Evolutionary conservation across 164 flowering plant genomes (phyloP).

Genomic region (Aristolochia contorta): DNA sequence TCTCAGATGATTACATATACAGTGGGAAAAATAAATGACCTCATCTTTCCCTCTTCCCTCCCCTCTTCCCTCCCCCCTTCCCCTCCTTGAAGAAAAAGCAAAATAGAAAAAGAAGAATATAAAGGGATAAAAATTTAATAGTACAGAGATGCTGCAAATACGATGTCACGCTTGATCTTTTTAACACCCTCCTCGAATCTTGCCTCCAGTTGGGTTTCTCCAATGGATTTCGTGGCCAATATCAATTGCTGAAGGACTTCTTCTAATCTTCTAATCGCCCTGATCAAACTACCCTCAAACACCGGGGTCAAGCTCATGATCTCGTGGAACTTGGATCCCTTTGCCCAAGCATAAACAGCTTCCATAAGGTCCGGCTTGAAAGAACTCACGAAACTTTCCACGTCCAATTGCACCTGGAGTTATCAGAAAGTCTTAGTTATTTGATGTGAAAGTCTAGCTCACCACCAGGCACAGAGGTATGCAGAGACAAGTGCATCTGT

Average conservation of each 20-base stretch:
- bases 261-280: slow-evolving; percentile 95
- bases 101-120: neutral
- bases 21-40: too few species aligned
- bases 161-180: slow-evolving; percentile 95
- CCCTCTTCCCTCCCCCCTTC: too few species aligned
- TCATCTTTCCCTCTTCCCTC: too few species aligned
- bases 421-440: neutral
- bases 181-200: slow-evolving; percentile 88
- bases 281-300: slow-evolving; percentile 93
- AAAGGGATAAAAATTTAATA: slow-evolving; percentile 34
- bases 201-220: slow-evolving; percentile 74
- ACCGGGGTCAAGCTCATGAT: slow-evolving; percentile 76
- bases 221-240: slow-evolving; percentile 76
- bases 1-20: too few species aligned
- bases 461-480: too few species aligned
- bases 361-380: slow-evolving; percentile 96
- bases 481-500: neutral
- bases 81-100: too few species aligned
- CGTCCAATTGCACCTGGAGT: slow-evolving; percentile 79
- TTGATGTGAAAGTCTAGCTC: too few species aligned
- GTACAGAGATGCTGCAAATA: slow-evolving; percentile 93
- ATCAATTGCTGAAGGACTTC: slow-evolving; percentile 96
- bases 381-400: slow-evolving; percentile 72
- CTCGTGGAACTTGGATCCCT: slow-evolving; percentile 81
- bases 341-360: slow-evolving; percentile 93